Conservation (phyloP, 163 green algal genomes). For the Scenedesmus sp. region DNA sequence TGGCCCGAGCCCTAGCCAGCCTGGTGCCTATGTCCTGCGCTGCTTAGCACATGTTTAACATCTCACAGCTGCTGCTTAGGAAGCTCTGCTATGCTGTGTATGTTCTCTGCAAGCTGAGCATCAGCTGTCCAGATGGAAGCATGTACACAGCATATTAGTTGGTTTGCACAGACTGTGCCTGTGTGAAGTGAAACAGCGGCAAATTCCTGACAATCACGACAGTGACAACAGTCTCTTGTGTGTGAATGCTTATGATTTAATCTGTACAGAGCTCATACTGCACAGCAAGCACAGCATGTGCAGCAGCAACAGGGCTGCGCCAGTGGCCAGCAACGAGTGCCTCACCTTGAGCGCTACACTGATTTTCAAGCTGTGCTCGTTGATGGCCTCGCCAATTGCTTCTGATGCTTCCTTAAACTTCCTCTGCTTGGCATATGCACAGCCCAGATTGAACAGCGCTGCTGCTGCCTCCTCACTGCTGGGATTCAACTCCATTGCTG, state of each 20-base stretch:
- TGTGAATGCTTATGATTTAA: neutral
- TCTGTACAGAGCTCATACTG: neutral
- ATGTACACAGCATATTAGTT: neutral
- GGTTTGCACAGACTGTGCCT: too few relatives aligned
- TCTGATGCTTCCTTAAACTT: constrained; percentile 86
- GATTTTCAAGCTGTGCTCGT: constrained; percentile 89
- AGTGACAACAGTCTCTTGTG: too few relatives aligned
- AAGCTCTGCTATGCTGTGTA: neutral
- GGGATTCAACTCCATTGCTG: constrained; percentile 78
- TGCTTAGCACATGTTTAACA: neutral
- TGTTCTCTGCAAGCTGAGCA: neutral
- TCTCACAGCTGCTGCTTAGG: neutral
- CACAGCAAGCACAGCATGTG: neutral
- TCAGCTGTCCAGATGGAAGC: neutral
- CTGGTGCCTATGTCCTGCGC: neutral
- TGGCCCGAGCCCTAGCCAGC: neutral
- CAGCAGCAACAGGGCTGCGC: neutral
- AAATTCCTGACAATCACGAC: too few relatives aligned
- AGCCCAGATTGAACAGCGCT: constrained; percentile 94
- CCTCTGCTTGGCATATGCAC: constrained; percentile 82
- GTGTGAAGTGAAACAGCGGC: too few relatives aligned
- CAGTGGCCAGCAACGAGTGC: neutral
- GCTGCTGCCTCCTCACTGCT: constrained; percentile 87
- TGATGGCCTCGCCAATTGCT: constrained; percentile 82
- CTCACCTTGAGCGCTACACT: constrained; percentile 80